Conservation (phyloP, 306 rosid species). For the Clitoria ternatea region DNA sequence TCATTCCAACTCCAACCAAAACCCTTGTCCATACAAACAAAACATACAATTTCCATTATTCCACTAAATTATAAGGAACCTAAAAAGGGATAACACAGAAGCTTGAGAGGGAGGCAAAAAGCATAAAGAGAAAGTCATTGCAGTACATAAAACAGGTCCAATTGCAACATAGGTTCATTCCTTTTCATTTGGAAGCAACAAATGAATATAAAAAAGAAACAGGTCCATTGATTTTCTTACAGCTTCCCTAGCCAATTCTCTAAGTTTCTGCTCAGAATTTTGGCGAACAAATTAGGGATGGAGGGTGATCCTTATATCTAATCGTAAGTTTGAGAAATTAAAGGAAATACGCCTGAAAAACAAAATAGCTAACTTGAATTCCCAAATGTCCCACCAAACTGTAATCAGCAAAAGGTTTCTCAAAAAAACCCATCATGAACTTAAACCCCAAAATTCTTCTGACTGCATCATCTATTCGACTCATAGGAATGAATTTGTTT, state of each 20-base stretch:
- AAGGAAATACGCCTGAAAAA: not conserved
- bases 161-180: not conserved
- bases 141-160: not conserved
- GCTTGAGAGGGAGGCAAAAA: not conserved
- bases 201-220: not conserved
- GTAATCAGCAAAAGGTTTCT: conserved; percentile 41
- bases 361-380: conserved; percentile 31
- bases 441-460: conserved; percentile 45
- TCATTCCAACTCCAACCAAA: not conserved
- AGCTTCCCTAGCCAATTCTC: conserved; percentile 44
- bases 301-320: not conserved
- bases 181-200: not conserved
- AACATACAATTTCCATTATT: not conserved
- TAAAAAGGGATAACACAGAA: not conserved
- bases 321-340: not conserved
- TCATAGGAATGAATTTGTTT: conserved; percentile 35
- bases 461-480: conserved; percentile 49
- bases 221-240: conserved; percentile 49
- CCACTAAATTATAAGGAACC: not conserved
- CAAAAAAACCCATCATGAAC: conserved; percentile 48
- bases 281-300: not conserved
- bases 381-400: conserved; percentile 41
- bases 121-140: not conserved
- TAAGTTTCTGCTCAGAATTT: conserved; percentile 38
- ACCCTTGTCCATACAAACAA: not conserved